Base-by-base conservation (phyloP, 805 yeast genomes). In the Wickerhamomyces bovis region DNA sequence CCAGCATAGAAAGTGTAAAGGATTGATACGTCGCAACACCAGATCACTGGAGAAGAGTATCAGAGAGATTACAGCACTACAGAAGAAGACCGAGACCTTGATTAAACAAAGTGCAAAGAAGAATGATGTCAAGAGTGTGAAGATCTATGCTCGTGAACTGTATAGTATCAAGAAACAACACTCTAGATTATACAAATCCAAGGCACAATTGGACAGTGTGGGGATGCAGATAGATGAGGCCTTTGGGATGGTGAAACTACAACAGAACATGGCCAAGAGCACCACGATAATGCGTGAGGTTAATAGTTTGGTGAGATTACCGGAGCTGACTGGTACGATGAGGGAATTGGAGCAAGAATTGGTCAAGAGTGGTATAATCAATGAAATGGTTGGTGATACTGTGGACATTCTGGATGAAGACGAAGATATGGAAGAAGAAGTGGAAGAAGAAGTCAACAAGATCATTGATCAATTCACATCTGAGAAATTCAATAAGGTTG, bases 371-470 rank as follows among this genome's bases (percentile, higher is more conserved):
- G 94, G 94, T 0, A 77, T 94, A 40, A 89, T 94, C 45, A 88
- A 87, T 54, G 99, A 94, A 62, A 94, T 94, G 98, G 83, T 90
- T 62, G 89, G 86, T 47, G 99, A 94, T 61, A 81, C 87, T 51
- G 72, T 92, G 49, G 98, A 90, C 50, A 66, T 72, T 43, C 67
- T 78, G 48, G 82, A 76, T 19, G 88, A 82, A 26, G 83, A 76
- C 42, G 84, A 77, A 18, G 86, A 80, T 49, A 83, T 72, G 38
- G 92, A 85, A 46, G 83, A 81, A 18, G 85, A 80, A 52, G 80
- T 78, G 26, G 78, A 73, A 38, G 78, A 75, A 19, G 80, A 76
- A 56, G 82, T 88, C 19, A 79, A 84, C 49, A 77, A 79, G 62
- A 78, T 88, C 21, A 66, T 81, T 38, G 67, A 71, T 19, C 70